Evolutionary conservation across 176 grass and related monocot genomes (phyloP).

Genomic region (sorghum (Sorghum bicolor)): Sorghum_bicolor_NCBIv3 NC_012872.2:6762001-6762500

Average conservation of each 20-base stretch:
- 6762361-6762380: constrained; percentile 41
- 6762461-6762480: background rate
- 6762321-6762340: constrained; percentile 57
- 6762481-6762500: background rate
- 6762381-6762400: background rate
- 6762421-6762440: background rate
- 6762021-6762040: constrained; percentile 52
- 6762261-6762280: constrained; percentile 47
- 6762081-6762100: background rate
- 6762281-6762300: constrained; percentile 69
- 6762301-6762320: constrained; percentile 53
- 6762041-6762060: constrained; percentile 62
- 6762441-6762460: background rate
- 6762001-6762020: constrained; percentile 52
- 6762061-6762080: background rate
- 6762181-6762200: constrained; percentile 67
- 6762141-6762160: constrained; percentile 60
- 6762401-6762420: background rate
- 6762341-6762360: constrained; percentile 35
- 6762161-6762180: constrained; percentile 63
- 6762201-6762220: constrained; percentile 64
- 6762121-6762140: background rate
- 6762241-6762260: constrained; percentile 44
- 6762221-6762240: constrained; percentile 67
- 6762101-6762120: background rate